These are phyloP conservation scores for Penstemon davidsonii DNA, from an alignment of 257 asterid genomes.

Conservation along the genomic window DNA sequence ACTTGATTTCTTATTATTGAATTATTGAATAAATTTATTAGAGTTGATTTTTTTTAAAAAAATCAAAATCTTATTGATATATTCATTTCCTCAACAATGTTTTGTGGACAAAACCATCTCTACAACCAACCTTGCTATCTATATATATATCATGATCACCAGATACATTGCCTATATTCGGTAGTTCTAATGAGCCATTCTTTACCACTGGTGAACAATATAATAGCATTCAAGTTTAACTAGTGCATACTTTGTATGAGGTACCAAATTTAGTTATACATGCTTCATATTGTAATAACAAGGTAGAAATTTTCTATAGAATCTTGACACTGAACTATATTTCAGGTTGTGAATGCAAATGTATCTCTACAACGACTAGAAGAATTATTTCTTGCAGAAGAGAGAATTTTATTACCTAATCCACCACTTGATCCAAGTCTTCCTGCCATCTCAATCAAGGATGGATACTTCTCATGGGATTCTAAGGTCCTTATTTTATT, in stretches of 20 bases:
- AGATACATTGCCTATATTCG: not conserved
- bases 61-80: not conserved
- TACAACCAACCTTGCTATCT: not conserved
- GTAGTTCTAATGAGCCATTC: not conserved
- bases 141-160: not conserved
- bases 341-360: conserved; percentile 85
- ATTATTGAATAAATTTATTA: not conserved
- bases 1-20: not conserved
- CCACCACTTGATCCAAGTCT: conserved; percentile 69
- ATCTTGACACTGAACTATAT: conserved; percentile 19
- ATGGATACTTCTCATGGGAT: conserved; percentile 76
- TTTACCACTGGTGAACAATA: not conserved
- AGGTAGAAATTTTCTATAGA: conserved; percentile 13
- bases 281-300: conserved; percentile 15
- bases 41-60: not conserved
- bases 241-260: not conserved
- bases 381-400: conserved; percentile 78
- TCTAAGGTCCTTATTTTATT: conserved; percentile 49
- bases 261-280: conserved; percentile 6
- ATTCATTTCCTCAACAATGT: not conserved
- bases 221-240: not conserved
- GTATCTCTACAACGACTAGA: conserved; percentile 82
- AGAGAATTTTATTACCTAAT: conserved; percentile 71
- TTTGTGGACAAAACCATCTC: not conserved
- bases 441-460: conserved; percentile 82